These are phyloP conservation scores for Leishmania gerbilli DNA, from an alignment of 208 protist species.

Conservation along the genomic window DNA sequence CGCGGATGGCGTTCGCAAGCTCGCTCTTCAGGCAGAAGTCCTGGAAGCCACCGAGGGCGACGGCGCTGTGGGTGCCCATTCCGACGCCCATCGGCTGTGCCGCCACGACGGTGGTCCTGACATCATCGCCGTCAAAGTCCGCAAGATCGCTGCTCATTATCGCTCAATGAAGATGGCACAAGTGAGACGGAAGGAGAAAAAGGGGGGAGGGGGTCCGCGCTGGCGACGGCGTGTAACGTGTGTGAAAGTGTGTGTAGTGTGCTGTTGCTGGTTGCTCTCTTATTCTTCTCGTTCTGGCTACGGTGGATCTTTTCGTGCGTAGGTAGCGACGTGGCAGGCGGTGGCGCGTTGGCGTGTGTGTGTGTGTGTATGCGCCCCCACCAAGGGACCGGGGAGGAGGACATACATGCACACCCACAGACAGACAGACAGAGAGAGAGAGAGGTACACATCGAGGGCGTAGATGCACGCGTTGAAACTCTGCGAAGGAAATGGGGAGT, in stretches of 20 bases:
- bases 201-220: background rate
- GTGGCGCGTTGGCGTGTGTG: background rate
- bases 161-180: background rate
- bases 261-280: background rate
- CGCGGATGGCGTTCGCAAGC: conserved; percentile 96
- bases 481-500: background rate
- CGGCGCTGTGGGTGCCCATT: conserved; percentile 89
- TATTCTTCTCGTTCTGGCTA: background rate
- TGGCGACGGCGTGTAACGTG: background rate
- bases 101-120: conserved; percentile 69
- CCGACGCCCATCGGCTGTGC: conserved; percentile 73
- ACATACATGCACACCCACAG: background rate
- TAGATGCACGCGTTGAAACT: background rate
- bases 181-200: background rate
- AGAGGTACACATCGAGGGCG: background rate
- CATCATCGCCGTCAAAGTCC: conserved; percentile 92
- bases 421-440: background rate
- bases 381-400: background rate
- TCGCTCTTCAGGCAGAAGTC: conserved; percentile 99
- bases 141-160: conserved; percentile 83
- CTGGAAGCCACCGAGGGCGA: conserved; percentile 96
- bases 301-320: background rate
- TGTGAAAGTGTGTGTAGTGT: background rate
- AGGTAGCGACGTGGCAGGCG: background rate
- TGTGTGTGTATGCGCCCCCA: background rate